Percentiles rank a stretch among this genome's conserved stretches.
These are phyloP conservation scores for Austropuccinia psidii DNA, from an alignment of 1,284 basidiomycete species.

Conservation along the genomic window DNA sequence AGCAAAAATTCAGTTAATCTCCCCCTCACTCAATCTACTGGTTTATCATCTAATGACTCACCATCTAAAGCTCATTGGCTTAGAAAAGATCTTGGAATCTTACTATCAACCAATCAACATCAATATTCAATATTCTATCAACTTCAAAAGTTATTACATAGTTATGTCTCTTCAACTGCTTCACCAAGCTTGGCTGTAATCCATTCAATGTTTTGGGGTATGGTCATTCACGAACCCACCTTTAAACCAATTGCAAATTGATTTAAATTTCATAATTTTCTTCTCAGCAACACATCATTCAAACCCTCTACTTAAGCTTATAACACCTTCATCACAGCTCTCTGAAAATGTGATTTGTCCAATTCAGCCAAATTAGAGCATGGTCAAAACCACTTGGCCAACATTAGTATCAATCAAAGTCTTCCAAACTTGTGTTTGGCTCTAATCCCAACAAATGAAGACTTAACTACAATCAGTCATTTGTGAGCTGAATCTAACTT, in stretches of 20 bases:
- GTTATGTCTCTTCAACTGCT: conserved; percentile 24
- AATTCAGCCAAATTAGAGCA: conserved; percentile 10
- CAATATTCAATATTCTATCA: conserved; percentile 25
- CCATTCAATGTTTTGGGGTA: conserved; percentile 30
- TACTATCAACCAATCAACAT: conserved; percentile 4
- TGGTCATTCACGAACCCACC: conserved; percentile 18
- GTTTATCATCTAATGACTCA: not conserved
- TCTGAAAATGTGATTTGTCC: conserved; percentile 21
- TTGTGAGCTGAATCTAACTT: conserved; percentile 25
- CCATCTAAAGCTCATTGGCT: conserved; percentile 25
- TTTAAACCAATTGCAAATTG: conserved; percentile 23
- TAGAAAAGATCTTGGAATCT: not conserved
- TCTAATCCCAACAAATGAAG: conserved; percentile 8
- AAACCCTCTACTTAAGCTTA: conserved; percentile 27
- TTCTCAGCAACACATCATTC: conserved; percentile 12
- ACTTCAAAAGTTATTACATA: conserved; percentile 17
- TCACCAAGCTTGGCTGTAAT: conserved; percentile 17
- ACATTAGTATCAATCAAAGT: conserved; percentile 27
- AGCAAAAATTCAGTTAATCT: not conserved
- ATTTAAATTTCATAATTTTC: conserved; percentile 16
- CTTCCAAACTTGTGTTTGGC: conserved; percentile 23
- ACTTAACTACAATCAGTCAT: not conserved
- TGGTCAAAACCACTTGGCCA: conserved; percentile 11
- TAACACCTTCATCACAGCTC: conserved; percentile 27
- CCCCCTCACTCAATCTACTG: too few species aligned